Conservation (phyloP, 768 basidiomycete genomes). For the Favolaschia claudopus region DNA sequence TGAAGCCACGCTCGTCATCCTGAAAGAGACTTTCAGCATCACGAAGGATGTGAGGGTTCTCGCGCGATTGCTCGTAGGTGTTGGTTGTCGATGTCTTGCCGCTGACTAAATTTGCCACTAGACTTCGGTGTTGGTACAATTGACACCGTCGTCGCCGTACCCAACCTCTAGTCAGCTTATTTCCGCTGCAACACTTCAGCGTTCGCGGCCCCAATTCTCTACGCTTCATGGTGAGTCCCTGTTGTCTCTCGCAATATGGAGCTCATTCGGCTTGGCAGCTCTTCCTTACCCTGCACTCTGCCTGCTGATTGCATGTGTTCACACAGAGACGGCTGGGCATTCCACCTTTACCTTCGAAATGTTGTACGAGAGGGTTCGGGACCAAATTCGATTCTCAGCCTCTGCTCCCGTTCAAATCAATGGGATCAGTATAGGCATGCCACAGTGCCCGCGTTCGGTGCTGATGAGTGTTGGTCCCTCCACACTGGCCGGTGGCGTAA, state of each 20-base stretch:
- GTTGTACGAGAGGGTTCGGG: conserved; percentile 80
- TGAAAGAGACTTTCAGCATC: conserved; percentile 69
- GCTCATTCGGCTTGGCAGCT: conserved; percentile 46
- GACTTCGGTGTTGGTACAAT: conserved; percentile 51
- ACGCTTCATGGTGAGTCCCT: conserved; percentile 59
- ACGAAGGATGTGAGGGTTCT: conserved; percentile 67
- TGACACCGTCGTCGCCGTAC: conserved; percentile 62
- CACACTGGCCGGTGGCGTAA: background rate
- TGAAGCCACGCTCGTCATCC: conserved; percentile 46
- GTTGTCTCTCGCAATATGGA: background rate
- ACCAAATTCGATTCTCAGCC: conserved; percentile 74
- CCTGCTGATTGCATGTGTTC: conserved; percentile 85
- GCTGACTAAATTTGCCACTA: conserved; percentile 33
- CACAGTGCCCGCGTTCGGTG: conserved; percentile 68
- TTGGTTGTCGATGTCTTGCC: background rate
- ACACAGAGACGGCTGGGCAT: conserved; percentile 79
- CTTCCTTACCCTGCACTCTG: conserved; percentile 83
- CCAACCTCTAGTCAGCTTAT: conserved; percentile 55
- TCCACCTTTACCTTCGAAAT: conserved; percentile 90
- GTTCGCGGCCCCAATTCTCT: conserved; percentile 60
- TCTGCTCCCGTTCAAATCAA: conserved; percentile 79
- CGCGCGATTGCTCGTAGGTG: conserved; percentile 65
- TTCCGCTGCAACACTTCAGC: conserved; percentile 57
- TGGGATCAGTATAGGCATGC: conserved; percentile 80
- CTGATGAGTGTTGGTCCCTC: conserved; percentile 65